Percentiles rank a stretch among this genome's conserved stretches.
Evolutionary conservation across 495 filamentous ascomycete species (phyloP).

Genomic region (Penicillium bovifimosum): DNA sequence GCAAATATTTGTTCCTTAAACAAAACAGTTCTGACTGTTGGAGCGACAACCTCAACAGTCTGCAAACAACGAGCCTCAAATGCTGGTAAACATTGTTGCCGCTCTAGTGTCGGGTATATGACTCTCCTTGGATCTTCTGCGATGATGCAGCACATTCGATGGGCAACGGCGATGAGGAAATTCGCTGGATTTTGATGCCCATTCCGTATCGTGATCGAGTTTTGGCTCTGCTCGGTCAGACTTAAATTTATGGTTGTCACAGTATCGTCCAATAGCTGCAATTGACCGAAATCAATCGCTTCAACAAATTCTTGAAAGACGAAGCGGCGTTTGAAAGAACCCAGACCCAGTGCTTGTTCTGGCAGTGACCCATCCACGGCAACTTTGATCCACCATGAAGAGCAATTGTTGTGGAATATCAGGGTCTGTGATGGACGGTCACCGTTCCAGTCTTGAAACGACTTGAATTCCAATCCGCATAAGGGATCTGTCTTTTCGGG

Average conservation of each 20-base stretch:
- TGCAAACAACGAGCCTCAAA: slow-evolving; percentile 9
- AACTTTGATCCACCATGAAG: slow-evolving; percentile 17
- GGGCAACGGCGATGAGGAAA: slow-evolving; percentile 1
- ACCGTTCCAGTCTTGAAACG: background rate
- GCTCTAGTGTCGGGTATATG: slow-evolving; percentile 10
- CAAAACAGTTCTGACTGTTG: slow-evolving; percentile 7
- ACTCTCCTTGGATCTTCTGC: slow-evolving; percentile 11
- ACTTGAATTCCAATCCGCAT: background rate
- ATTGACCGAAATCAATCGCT: slow-evolving; percentile 1
- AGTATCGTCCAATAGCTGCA: background rate
- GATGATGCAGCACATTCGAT: slow-evolving; percentile 6
- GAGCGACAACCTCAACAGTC: slow-evolving; percentile 3
- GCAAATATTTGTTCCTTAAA: slow-evolving; percentile 4
- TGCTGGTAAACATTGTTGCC: slow-evolving; percentile 2
- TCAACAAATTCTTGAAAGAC: slow-evolving; percentile 9
- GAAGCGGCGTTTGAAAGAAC: slow-evolving; percentile 6
- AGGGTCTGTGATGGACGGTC: slow-evolving; percentile 11
- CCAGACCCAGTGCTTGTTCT: background rate
- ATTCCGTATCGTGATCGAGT: slow-evolving; percentile 8
- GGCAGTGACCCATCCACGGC: slow-evolving; percentile 4
- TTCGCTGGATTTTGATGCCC: slow-evolving; percentile 1
- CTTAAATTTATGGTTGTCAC: background rate
- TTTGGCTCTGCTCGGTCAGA: background rate
- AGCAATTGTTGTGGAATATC: slow-evolving; percentile 9
- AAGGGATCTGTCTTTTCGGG: too few relatives aligned